Percentiles rank a stretch among this genome's conserved stretches.
These are phyloP conservation scores for Skeletonema grethae DNA, from an alignment of 108 stramenopile species.

Conservation along the genomic window DNA sequence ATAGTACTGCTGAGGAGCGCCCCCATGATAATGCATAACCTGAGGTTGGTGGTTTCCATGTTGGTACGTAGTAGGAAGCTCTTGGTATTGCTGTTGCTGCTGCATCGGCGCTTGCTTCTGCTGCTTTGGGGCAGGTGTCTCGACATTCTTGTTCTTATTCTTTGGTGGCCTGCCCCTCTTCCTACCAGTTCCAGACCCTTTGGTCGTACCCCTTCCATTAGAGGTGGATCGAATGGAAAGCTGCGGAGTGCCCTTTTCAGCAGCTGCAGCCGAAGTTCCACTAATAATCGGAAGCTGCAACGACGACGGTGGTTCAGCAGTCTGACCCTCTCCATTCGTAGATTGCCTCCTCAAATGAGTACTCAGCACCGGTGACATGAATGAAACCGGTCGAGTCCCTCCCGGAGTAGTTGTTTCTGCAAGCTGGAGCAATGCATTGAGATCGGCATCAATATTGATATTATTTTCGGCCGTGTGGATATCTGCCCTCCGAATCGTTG, in stretches of 20 bases:
- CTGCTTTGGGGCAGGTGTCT: not conserved
- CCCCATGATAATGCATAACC: constrained; percentile 19
- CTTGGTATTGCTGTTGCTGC: constrained; percentile 15
- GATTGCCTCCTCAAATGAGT: constrained; percentile 28
- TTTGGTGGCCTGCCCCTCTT: constrained; percentile 15
- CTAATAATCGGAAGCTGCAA: constrained; percentile 46
- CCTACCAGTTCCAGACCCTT: constrained; percentile 1
- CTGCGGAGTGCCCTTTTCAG: constrained; percentile 22
- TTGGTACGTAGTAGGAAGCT: constrained; percentile 21
- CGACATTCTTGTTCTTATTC: constrained; percentile 33
- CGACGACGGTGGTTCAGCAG: constrained; percentile 20
- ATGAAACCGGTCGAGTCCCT: constrained; percentile 28
- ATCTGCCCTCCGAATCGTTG: constrained; percentile 57
- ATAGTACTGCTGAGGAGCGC: constrained; percentile 11
- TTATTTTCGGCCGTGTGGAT: constrained; percentile 76
- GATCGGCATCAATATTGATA: constrained; percentile 83
- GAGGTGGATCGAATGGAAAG: constrained; percentile 35
- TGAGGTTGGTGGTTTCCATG: constrained; percentile 15
- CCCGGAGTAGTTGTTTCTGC: constrained; percentile 67
- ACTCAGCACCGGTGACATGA: constrained; percentile 43
- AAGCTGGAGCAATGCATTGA: constrained; percentile 81
- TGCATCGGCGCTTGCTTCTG: not conserved
- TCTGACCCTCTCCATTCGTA: not conserved
- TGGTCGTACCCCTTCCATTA: not conserved
- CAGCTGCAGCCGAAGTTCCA: constrained; percentile 1